A percentile compares a stretch with the other conserved stretches of the same genome.
Evolutionary conservation across 2,329 filamentous ascomycete genomes (phyloP).

Genomic region (Endocalyx cinctus): DNA sequence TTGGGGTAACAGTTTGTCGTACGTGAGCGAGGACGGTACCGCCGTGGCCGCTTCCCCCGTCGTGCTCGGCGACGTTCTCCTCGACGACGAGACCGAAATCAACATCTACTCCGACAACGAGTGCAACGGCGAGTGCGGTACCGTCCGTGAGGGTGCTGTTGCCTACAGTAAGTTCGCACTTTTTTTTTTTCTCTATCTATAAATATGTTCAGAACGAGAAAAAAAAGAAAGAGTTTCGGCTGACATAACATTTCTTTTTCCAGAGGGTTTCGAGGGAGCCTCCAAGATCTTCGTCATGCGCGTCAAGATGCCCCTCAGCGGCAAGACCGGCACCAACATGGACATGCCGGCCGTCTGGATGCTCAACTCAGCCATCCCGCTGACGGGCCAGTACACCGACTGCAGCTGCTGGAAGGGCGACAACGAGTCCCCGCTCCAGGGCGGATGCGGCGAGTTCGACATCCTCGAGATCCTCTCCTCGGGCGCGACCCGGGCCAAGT

Average conservation of each 20-base stretch:
- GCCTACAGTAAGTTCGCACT: slow-evolving; percentile 41
- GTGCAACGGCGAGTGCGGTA: slow-evolving; percentile 40
- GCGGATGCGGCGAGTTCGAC: slow-evolving; percentile 70
- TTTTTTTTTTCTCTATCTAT: too few relatives aligned
- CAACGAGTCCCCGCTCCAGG: slow-evolving; percentile 19
- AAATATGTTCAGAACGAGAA: too few relatives aligned
- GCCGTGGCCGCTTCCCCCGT: slow-evolving; percentile 33
- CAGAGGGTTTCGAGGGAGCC: slow-evolving; percentile 66
- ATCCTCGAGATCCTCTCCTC: slow-evolving; percentile 65
- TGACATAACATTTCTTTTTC: too few relatives aligned
- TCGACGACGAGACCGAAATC: slow-evolving; percentile 42
- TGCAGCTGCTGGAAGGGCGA: slow-evolving; percentile 67
- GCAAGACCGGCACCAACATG: slow-evolving; percentile 44
- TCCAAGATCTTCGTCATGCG: slow-evolving; percentile 71
- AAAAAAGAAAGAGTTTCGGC: too few relatives aligned
- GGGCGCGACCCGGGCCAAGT: slow-evolving; percentile 64
- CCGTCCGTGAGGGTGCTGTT: slow-evolving; percentile 36
- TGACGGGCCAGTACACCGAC: slow-evolving; percentile 62
- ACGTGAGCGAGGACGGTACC: slow-evolving; percentile 37
- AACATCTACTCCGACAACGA: slow-evolving; percentile 40
- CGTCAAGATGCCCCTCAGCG: slow-evolving; percentile 65
- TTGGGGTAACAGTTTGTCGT: slow-evolving; percentile 43
- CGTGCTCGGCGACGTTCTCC: slow-evolving; percentile 32
- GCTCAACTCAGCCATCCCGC: slow-evolving; percentile 68
- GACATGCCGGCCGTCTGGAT: slow-evolving; percentile 75